Percentiles rank a stretch among this genome's conserved stretches.
phyloP scores from a whole-genome alignment of 768 basidiomycete genomes.

The Mycena galopus region DNA sequence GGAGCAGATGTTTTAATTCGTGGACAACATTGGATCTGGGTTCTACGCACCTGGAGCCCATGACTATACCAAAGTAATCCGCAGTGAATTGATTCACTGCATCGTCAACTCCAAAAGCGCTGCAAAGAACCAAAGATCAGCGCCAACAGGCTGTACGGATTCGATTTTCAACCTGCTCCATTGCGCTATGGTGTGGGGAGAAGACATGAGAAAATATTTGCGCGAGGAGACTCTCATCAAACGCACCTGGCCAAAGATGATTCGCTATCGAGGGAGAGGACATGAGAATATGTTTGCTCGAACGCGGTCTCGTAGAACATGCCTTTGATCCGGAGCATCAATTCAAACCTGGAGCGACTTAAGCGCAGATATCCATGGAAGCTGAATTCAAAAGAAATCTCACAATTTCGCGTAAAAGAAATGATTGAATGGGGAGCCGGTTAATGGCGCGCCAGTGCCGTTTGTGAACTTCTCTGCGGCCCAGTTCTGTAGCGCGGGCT shows the following conservation, averaged over 20 bases:
- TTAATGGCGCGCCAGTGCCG: slow-evolving; percentile 62
- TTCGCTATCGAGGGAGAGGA: too few relatives aligned
- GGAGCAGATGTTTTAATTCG: not conserved
- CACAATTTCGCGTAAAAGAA: slow-evolving; percentile 70
- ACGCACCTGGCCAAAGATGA: slow-evolving; percentile 76
- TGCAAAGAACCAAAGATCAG: slow-evolving; percentile 27
- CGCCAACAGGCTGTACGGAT: not conserved
- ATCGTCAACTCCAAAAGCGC: slow-evolving; percentile 72
- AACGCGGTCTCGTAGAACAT: too few relatives aligned
- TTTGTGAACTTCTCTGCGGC: slow-evolving; percentile 78
- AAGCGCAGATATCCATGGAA: too few relatives aligned
- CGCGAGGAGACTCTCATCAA: not conserved
- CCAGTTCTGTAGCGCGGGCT: slow-evolving; percentile 80
- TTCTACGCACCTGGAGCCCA: slow-evolving; percentile 71
- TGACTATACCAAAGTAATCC: slow-evolving; percentile 75
- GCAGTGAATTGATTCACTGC: slow-evolving; percentile 72
- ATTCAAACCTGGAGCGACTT: slow-evolving; percentile 63
- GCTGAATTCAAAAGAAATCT: slow-evolving; percentile 35
- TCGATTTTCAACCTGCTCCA: slow-evolving; percentile 53
- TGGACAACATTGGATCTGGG: not conserved
- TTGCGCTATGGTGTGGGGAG: slow-evolving; percentile 46
- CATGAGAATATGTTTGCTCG: too few relatives aligned
- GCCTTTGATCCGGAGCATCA: slow-evolving; percentile 74
- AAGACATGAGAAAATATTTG: not conserved
- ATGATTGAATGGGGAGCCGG: slow-evolving; percentile 72